These are phyloP conservation scores for Quercus lobata DNA, from an alignment of 331 rosid species.

Conservation along the genomic window DNA sequence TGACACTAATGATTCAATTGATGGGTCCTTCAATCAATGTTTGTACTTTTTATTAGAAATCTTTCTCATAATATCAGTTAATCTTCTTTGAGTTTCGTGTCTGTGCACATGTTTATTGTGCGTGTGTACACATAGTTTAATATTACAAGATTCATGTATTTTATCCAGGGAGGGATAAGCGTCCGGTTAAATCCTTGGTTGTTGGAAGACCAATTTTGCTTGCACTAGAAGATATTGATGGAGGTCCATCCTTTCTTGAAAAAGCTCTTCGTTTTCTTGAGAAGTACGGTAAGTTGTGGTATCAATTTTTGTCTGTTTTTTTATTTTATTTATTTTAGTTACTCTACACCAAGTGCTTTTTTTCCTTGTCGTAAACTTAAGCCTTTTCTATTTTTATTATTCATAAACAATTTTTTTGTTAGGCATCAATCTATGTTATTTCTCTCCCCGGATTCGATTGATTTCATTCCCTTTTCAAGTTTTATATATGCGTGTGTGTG, in stretches of 20 bases:
- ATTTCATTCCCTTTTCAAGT: not conserved
- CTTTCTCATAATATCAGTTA: conserved; percentile 1
- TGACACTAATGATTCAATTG: conserved; percentile 78
- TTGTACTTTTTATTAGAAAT: conserved; percentile 26
- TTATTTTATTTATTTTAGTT: not conserved
- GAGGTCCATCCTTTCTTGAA: conserved; percentile 98
- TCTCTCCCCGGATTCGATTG: too few relatives aligned
- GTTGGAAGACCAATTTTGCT: conserved; percentile 98
- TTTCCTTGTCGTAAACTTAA: not conserved
- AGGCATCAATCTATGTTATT: too few relatives aligned
- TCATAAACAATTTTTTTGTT: not conserved
- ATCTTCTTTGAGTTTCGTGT: not conserved
- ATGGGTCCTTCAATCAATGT: conserved; percentile 97
- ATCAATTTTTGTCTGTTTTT: not conserved
- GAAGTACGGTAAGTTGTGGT: conserved; percentile 67
- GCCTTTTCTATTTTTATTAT: not conserved
- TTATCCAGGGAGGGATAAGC: conserved; percentile 84
- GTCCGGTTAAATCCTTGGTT: conserved; percentile 91
- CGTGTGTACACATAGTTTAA: not conserved
- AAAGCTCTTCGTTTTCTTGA: conserved; percentile 92
- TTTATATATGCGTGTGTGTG: not conserved
- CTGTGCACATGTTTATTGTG: not conserved
- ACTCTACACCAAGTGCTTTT: not conserved
- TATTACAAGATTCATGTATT: conserved; percentile 21
- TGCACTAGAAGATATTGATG: conserved; percentile 98